Percentiles rank a stretch among this genome's conserved stretches.
These are phyloP conservation scores for Penicillium bovifimosum DNA, from an alignment of 495 filamentous ascomycete genomes.

Conservation along the genomic window DNA sequence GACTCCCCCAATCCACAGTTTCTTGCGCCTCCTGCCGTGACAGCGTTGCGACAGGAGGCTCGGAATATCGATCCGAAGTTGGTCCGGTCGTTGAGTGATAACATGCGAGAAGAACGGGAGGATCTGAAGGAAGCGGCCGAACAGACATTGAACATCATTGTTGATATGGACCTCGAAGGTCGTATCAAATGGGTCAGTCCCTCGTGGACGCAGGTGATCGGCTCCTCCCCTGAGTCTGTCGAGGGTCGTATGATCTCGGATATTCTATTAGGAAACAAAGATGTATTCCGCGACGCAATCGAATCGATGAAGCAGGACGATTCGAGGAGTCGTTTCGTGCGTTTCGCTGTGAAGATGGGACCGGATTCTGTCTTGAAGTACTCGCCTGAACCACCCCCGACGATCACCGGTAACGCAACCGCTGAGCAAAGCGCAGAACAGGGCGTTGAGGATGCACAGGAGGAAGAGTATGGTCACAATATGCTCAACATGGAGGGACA, in stretches of 20 bases:
- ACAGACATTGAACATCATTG: constrained; percentile 90
- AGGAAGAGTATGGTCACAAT: constrained; percentile 42
- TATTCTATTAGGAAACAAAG: constrained; percentile 69
- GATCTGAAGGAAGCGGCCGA: constrained; percentile 94
- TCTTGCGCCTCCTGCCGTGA: constrained; percentile 48
- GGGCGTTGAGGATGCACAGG: constrained; percentile 34
- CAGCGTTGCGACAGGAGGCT: constrained; percentile 50
- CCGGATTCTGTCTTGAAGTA: constrained; percentile 60
- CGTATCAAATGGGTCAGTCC: constrained; percentile 92
- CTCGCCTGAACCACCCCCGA: constrained; percentile 40
- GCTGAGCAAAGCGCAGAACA: constrained; percentile 16
- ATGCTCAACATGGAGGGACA: constrained; percentile 84
- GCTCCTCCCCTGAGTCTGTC: constrained; percentile 66
- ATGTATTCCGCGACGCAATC: constrained; percentile 72
- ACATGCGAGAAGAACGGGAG: constrained; percentile 75
- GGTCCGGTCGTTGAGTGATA: constrained; percentile 56
- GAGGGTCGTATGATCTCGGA: constrained; percentile 74
- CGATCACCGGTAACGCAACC: constrained; percentile 8
- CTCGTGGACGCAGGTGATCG: constrained; percentile 93
- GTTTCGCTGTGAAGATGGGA: constrained; percentile 74
- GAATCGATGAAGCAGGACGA: constrained; percentile 91
- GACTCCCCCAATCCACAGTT: constrained; percentile 36
- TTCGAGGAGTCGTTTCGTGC: constrained; percentile 83
- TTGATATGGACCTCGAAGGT: constrained; percentile 85
- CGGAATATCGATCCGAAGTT: constrained; percentile 43